Base-by-base conservation (phyloP, 441 rosid species). In the Viola pubescens region DNA sequence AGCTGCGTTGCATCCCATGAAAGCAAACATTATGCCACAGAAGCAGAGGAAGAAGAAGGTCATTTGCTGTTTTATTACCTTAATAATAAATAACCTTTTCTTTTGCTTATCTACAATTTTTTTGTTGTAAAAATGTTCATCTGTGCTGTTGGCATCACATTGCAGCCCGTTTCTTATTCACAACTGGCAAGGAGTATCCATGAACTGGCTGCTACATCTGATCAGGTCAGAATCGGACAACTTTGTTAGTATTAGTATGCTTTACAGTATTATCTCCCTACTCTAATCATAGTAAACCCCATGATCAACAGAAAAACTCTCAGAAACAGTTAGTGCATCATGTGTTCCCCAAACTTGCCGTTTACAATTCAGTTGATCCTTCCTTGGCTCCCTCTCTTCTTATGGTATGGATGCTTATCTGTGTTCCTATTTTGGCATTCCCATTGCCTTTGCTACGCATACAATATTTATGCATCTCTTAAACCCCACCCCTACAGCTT, bases 331-430 rank as follows among this genome's bases (percentile, higher is more conserved):
- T 94, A 54, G 83, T 90, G 71, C 82, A 88, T 69, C 94, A 88
- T 53, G 97, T 94, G 50, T 94, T 94, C 66, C 99, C 99, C 37
- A 94, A 94, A 73, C 95, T 94, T 26, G 98, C 98, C 7, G 99
- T 94, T 40, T 94, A 94, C 80, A 94, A 94, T 70, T 94, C 99
- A 16, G 98, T 94, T 68, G 99, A 94, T 61, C 99, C 99, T 48
- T 94, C 99, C 16, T 71, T 94, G 74, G 99, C 99, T n/a, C 99
- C 97, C 14, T 94, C 99, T 63, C 99, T 94, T 70, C 97, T 94
- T 60, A 94, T 94, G 98, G 98, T 90, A 83, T 66, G 80, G 8
- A 53, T 12, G 4, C 55, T 38, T 62, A 49, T 67, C 2, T 58
- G 52, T 49, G 62, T 56, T 64, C 53, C 44, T 48, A 54, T 70